A percentile compares a stretch with the other conserved stretches of the same genome.
Evolutionary conservation across 2,329 filamentous ascomycete species (phyloP).

Genomic region (Colletotrichum sp.): DNA sequence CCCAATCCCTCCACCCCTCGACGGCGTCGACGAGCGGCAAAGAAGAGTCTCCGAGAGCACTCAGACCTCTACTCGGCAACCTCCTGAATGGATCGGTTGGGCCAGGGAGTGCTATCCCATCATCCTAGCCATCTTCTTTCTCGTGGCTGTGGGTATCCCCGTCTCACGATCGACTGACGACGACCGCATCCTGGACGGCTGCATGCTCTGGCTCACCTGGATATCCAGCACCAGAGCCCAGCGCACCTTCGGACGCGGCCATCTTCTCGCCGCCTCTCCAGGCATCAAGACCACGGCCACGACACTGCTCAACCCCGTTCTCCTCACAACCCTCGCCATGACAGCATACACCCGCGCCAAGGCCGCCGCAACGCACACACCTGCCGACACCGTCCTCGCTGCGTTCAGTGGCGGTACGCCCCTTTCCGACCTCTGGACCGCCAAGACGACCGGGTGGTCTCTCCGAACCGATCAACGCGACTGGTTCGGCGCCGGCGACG

Average conservation of each 20-base stretch:
- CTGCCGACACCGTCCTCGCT: constrained; percentile 32
- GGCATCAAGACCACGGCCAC: constrained; percentile 22
- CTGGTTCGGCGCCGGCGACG: constrained; percentile 52
- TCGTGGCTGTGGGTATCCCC: constrained; percentile 45
- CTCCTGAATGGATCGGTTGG: not conserved
- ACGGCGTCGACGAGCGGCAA: not conserved
- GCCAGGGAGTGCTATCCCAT: constrained; percentile 28
- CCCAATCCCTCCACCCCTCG: not conserved
- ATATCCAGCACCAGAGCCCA: constrained; percentile 44
- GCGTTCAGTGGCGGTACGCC: constrained; percentile 38
- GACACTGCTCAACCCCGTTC: constrained; percentile 52
- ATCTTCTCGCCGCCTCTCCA: not conserved
- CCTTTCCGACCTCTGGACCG: constrained; percentile 39
- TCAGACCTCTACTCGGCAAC: not conserved
- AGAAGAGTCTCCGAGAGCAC: not conserved
- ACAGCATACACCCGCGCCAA: constrained; percentile 49
- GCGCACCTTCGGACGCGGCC: constrained; percentile 30
- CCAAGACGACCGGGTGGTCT: not conserved
- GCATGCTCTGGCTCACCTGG: constrained; percentile 56
- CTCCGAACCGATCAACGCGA: constrained; percentile 18
- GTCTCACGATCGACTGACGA: constrained; percentile 36
- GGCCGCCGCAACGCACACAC: constrained; percentile 31
- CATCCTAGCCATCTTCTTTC: constrained; percentile 33
- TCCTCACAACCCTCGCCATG: constrained; percentile 50
- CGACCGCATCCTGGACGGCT: constrained; percentile 49